phyloP scores from a whole-genome alignment of 768 basidiomycete species.

The Russula griseocarnosa region DNA sequence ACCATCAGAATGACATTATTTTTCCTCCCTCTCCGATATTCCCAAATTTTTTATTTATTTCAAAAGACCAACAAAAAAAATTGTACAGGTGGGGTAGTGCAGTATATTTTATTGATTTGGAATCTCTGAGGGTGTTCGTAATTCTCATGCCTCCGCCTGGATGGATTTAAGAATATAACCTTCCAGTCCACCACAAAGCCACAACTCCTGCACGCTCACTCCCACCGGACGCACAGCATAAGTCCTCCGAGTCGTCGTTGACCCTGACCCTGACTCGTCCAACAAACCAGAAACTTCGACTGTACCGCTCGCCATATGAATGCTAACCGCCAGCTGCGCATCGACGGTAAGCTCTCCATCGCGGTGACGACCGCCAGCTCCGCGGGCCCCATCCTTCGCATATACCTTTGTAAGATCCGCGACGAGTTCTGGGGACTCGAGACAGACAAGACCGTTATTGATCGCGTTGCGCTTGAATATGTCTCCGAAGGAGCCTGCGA shows the following conservation, averaged over 20 bases:
- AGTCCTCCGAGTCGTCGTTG: conserved; percentile 40
- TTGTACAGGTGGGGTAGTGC: background rate
- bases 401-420: conserved; percentile 72
- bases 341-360: conserved; percentile 84
- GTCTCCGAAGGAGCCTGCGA: conserved; percentile 98
- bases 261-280: conserved; percentile 27
- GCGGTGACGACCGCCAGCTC: conserved; percentile 61
- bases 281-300: conserved; percentile 48
- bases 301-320: conserved; percentile 68
- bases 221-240: conserved; percentile 79
- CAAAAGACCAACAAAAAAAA: background rate
- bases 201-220: conserved; percentile 92
- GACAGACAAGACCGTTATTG: conserved; percentile 95
- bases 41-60: background rate
- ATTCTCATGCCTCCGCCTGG: conserved; percentile 33
- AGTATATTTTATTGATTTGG: background rate
- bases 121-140: background rate
- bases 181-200: conserved; percentile 93
- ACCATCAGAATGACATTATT: background rate
- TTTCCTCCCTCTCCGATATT: background rate
- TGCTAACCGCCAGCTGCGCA: conserved; percentile 56
- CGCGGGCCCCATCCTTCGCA: conserved; percentile 69
- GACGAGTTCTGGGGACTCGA: conserved; percentile 89
- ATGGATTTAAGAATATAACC: conserved; percentile 83
- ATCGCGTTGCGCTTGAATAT: conserved; percentile 99